Evolutionary conservation across 345 rosid species (phyloP), one percentile per base, ranked within the genome.

Genomic region (Salix brachista): DNA sequence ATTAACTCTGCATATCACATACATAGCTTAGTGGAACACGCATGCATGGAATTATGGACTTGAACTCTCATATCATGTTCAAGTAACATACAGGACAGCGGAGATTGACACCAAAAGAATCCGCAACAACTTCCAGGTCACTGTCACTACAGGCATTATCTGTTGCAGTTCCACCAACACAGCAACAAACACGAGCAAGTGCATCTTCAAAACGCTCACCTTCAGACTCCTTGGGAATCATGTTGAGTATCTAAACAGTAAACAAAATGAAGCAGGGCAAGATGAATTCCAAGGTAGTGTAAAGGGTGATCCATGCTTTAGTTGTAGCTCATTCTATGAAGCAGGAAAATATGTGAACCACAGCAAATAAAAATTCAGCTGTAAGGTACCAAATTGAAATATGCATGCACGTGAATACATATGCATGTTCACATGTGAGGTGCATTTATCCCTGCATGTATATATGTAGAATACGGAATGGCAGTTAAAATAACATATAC

Each of bases 121-220:
- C 99, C 46, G 98, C 98, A 82, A 96, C 98, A 79, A 96, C 98
- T 91, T 96, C 98, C 78, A 94, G 77, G 75, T 96, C 99, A 84
- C 99, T 96, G 80, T 93, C 99, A 77, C 99, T 92, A 66, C 91
- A 98, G 23, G 91, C 97, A 87, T 89, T 84, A 72, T 94, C 97
- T 14, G 91, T 82, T 72, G 89, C 88, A 79, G 84, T 84, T 75
- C 96, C 96, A 84, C 98, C 97, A 83, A 92, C 82, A 71, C 99
- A 93, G 69, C 99, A 95, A 39, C 94, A 84, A 67, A 96, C 95
- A 46, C 99, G 98, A 76, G 90, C 88, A 69, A 93, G 90, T 78
- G 99, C 97, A 52, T 93, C 95, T 73, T 91, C 98, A 80, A 96
- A 87, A 30, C 10, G 68, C 85, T 92, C 97, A 81, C 98, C 99